Percentiles rank a stretch among this genome's conserved stretches.
These are phyloP conservation scores for Fomitopsis schrenkii DNA, from an alignment of 1,284 basidiomycete species.

Conservation along the genomic window DNA sequence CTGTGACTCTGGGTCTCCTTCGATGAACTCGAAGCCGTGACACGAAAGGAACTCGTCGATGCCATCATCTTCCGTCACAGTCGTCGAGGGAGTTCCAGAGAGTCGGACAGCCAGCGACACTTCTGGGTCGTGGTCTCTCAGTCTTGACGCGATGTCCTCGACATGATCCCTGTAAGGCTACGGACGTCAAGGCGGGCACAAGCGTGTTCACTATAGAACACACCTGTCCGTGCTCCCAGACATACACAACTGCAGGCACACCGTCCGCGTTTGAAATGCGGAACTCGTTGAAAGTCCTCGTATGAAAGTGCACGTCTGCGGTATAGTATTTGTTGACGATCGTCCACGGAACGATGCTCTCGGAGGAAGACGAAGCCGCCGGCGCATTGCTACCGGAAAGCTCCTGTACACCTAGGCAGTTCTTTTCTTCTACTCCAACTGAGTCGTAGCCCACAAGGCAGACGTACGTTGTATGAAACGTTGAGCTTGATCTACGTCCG, in stretches of 20 bases:
- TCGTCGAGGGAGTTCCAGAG: conserved; percentile 14
- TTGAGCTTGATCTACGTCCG: conserved; percentile 35
- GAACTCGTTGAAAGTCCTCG: conserved; percentile 21
- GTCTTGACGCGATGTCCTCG: conserved; percentile 40
- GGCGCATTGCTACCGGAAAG: conserved; percentile 9
- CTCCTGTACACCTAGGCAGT: conserved; percentile 23
- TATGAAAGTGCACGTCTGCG: conserved; percentile 68
- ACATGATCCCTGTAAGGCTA: conserved; percentile 53
- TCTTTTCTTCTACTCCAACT: conserved; percentile 13
- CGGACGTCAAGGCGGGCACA: conserved; percentile 4
- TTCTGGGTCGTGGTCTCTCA: conserved; percentile 54
- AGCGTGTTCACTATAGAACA: conserved; percentile 16
- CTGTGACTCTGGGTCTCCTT: conserved; percentile 30
- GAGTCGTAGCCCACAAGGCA: conserved; percentile 10
- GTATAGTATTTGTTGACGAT: conserved; percentile 85
- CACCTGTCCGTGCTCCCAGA: conserved; percentile 66
- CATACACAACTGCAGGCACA: conserved; percentile 68
- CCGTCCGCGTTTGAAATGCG: conserved; percentile 32
- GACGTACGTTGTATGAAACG: conserved; percentile 45
- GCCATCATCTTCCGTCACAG: conserved; percentile 39
- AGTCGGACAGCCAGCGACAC: conserved; percentile 66
- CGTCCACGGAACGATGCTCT: conserved; percentile 56
- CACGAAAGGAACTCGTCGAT: conserved; percentile 62
- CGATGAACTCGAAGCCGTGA: conserved; percentile 72
- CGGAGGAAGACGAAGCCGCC: conserved; percentile 9